phyloP scores from a whole-genome alignment of 2,329 filamentous ascomycete species.

The Botrytis medusae region DNA sequence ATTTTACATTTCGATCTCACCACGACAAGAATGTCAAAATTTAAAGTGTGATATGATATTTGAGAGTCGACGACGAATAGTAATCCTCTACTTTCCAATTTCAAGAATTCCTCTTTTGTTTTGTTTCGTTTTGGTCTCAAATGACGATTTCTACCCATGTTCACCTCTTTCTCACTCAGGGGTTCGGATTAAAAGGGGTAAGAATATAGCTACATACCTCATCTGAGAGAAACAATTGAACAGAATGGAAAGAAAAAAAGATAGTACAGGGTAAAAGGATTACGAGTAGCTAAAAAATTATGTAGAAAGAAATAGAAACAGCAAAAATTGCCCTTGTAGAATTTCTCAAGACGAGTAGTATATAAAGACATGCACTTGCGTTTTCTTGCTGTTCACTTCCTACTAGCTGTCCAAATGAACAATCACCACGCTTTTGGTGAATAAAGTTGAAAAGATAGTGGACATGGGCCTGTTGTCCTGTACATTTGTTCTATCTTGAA shows the following conservation, averaged over 20 bases:
- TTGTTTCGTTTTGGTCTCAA: not conserved
- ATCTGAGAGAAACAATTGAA: not conserved
- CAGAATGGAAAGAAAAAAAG: not conserved
- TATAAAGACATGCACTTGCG: not conserved
- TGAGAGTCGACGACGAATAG: not conserved
- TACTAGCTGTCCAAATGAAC: not conserved
- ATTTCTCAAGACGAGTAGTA: not conserved
- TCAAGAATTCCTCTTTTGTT: not conserved
- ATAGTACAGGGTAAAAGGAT: not conserved
- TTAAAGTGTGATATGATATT: accelerated
- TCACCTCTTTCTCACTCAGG: not conserved
- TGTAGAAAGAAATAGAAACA: not conserved
- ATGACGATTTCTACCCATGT: not conserved
- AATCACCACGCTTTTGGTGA: no score
- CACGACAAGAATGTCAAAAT: not conserved
- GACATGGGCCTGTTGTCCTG: not conserved
- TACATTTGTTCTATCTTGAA: not conserved
- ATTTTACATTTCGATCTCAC: not conserved
- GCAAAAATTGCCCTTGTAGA: not conserved
- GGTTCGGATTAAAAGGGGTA: not conserved
- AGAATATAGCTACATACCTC: not conserved
- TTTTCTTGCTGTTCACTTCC: not conserved
- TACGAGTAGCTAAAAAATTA: not conserved
- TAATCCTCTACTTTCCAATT: no score
- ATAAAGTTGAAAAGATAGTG: not conserved